Percentiles rank a stretch among this genome's conserved stretches.
These are phyloP conservation scores for Leccinellum albellum DNA, from an alignment of 768 basidiomycete genomes.

Conservation along the genomic window DNA sequence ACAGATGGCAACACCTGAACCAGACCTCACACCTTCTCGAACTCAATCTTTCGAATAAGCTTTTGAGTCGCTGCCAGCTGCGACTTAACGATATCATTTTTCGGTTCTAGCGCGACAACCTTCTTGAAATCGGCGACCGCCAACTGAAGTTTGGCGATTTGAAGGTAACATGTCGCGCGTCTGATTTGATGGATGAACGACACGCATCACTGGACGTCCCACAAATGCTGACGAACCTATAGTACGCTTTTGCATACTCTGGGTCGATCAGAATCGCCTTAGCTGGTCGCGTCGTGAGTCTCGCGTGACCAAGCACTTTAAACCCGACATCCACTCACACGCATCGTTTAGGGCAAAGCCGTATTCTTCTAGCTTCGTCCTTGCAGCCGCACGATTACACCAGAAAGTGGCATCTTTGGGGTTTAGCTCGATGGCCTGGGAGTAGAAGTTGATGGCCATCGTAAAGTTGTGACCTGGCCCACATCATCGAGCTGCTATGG, in stretches of 20 bases:
- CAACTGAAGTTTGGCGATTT: slow-evolving; percentile 81
- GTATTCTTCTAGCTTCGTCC: slow-evolving; percentile 91
- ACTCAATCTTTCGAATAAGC: slow-evolving; percentile 83
- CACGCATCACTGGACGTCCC: neutral
- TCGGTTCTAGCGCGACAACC: slow-evolving; percentile 78
- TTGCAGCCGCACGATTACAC: slow-evolving; percentile 90
- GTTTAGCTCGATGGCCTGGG: slow-evolving; percentile 81
- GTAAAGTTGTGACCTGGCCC: slow-evolving; percentile 69
- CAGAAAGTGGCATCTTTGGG: slow-evolving; percentile 86
- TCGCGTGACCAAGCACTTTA: slow-evolving; percentile 11
- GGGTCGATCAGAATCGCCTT: slow-evolving; percentile 87
- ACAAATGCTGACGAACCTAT: slow-evolving; percentile 48
- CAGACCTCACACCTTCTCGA: slow-evolving; percentile 67
- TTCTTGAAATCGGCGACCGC: slow-evolving; percentile 89
- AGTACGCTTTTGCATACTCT: slow-evolving; percentile 87
- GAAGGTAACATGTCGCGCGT: slow-evolving; percentile 86
- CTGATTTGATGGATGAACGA: slow-evolving; percentile 34
- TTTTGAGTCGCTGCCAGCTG: slow-evolving; percentile 90
- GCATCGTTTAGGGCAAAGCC: slow-evolving; percentile 90
- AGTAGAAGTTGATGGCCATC: slow-evolving; percentile 73
- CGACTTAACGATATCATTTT: slow-evolving; percentile 72
- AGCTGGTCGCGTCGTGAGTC: slow-evolving; percentile 39
- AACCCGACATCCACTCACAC: slow-evolving; percentile 46
- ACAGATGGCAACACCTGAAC: neutral
- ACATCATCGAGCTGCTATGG: neutral